A percentile compares a stretch with the other conserved stretches of the same genome.
phyloP scores from a whole-genome alignment of 495 filamentous ascomycete genomes.

The Aspergillus steynii region DNA sequence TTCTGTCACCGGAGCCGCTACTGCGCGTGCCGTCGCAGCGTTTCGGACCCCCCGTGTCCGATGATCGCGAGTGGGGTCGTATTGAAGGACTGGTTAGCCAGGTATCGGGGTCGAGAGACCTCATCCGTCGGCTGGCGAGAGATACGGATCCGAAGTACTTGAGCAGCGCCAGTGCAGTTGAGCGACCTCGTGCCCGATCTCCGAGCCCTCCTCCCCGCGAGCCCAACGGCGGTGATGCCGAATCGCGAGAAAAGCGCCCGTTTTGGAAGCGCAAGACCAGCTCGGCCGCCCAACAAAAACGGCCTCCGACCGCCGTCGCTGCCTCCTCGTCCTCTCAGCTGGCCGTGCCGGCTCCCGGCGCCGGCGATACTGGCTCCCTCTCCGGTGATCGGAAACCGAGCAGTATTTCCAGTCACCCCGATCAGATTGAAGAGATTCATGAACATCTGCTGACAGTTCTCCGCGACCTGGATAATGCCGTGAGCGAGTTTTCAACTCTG shows the following conservation, averaged over 20 bases:
- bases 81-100: conserved; percentile 80
- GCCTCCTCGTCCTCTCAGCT: conserved; percentile 53
- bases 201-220: conserved; percentile 36
- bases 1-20: conserved; percentile 30
- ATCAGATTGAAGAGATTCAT: conserved; percentile 63
- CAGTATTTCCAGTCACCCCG: conserved; percentile 37
- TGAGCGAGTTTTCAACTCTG: conserved; percentile 76
- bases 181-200: conserved; percentile 37
- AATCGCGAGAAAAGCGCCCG: conserved; percentile 43
- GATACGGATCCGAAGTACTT: conserved; percentile 72
- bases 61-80: conserved; percentile 82
- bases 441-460: conserved; percentile 78
- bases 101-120: conserved; percentile 85
- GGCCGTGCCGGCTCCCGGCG: conserved; percentile 47
- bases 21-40: conserved; percentile 32
- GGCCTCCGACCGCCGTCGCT: conserved; percentile 35
- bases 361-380: conserved; percentile 27
- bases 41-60: conserved; percentile 39
- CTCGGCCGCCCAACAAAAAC: conserved; percentile 25
- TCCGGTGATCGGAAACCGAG: conserved; percentile 42
- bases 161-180: conserved; percentile 20
- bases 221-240: conserved; percentile 37
- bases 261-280: conserved; percentile 94
- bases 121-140: conserved; percentile 77
- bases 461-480: conserved; percentile 77